These are phyloP conservation scores for Hanseniaspora valbyensis DNA, from an alignment of 805 yeast species.

Conservation along the genomic window DNA sequence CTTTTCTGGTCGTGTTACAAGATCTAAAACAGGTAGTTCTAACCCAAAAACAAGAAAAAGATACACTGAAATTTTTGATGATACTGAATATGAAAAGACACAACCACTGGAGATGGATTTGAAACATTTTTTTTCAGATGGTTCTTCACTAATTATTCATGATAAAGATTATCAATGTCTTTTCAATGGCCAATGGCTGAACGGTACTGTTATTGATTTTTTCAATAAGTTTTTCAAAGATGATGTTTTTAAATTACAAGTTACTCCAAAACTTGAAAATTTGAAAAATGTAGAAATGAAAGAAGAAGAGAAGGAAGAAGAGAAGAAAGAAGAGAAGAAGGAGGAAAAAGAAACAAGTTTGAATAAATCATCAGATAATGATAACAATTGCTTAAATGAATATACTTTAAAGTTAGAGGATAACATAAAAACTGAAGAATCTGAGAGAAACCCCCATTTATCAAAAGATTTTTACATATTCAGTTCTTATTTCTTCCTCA, in stretches of 20 bases:
- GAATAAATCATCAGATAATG: too few species aligned
- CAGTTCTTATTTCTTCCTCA: slow-evolving; percentile 69
- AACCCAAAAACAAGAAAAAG: not conserved
- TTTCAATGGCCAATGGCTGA: slow-evolving; percentile 74
- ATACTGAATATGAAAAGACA: not conserved
- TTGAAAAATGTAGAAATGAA: not conserved
- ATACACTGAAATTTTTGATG: slow-evolving; percentile 4
- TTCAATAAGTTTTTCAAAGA: slow-evolving; percentile 53
- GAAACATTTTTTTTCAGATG: slow-evolving; percentile 13
- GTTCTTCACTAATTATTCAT: slow-evolving; percentile 7
- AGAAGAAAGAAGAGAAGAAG: not conserved
- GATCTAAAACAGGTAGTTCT: slow-evolving; percentile 5
- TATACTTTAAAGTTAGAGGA: too few species aligned
- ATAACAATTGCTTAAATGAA: too few species aligned
- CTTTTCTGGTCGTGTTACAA: not conserved
- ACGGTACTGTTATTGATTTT: slow-evolving; percentile 80
- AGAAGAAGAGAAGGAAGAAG: slow-evolving; percentile 8
- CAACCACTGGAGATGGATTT: slow-evolving; percentile 3
- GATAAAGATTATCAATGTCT: slow-evolving; percentile 69
- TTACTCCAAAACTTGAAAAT: not conserved
- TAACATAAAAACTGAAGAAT: too few species aligned
- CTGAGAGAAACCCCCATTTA: not conserved
- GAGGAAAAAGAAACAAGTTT: not conserved
- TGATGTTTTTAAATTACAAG: slow-evolving; percentile 15
- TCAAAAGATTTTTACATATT: slow-evolving; percentile 43